Conservation (phyloP, 2,329 filamentous ascomycete species). For the Colletotrichum lupini region DNA sequence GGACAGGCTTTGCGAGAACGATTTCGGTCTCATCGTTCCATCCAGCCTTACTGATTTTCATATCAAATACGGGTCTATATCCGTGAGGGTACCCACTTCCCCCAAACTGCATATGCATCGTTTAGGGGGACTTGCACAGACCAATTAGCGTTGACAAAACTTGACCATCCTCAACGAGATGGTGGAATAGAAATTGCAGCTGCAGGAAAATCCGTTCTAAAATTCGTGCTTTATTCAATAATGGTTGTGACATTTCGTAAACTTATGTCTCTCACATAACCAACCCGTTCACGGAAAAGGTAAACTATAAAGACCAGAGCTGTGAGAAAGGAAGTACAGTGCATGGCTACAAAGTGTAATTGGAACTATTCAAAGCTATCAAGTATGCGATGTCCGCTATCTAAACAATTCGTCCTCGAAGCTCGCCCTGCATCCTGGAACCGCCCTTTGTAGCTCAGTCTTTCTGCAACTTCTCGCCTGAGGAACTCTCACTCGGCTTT, state of each 20-base stretch:
- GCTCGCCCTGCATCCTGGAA: not conserved
- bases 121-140: not conserved
- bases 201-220: not conserved
- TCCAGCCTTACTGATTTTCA: not conserved
- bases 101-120: not conserved
- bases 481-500: not conserved
- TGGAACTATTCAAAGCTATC: not conserved
- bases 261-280: not conserved
- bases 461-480: not conserved
- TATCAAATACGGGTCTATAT: not conserved
- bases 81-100: not conserved
- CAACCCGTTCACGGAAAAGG: not conserved
- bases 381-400: not conserved
- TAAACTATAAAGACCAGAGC: not conserved
- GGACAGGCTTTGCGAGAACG: conserved; percentile 2
- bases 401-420: not conserved
- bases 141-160: not conserved
- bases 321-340: not conserved
- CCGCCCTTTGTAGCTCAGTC: not conserved
- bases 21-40: not conserved
- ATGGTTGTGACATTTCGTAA: not conserved
- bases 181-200: not conserved
- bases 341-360: not conserved
- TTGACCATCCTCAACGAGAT: conserved; percentile 11
- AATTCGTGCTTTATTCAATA: not conserved